Evolutionary conservation across 2,329 filamentous ascomycete genomes (phyloP), one percentile per base, ranked within the genome.

Genomic region (Xylaria sp.): DNA sequence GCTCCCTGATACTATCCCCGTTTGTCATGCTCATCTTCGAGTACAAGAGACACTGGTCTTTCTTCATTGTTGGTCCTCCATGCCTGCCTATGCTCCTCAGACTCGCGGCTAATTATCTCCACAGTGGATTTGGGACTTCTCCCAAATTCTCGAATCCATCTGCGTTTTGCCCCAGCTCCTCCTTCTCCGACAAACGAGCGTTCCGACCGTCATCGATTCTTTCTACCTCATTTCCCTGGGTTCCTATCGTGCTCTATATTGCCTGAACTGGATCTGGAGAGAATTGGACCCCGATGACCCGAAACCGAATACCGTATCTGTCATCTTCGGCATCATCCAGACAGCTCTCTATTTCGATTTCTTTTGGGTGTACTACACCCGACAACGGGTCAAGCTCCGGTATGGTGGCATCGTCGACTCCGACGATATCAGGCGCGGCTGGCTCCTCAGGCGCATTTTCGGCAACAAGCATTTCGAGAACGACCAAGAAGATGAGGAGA

Each of bases 141-240:
- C 93, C 36, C 90, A 96, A 74, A 92, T 97, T 73, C 91, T 98
- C 76, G 95, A 98, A 82, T 95, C 93, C 39, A 89, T 97, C 69
- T 96, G 92, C 79, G 89, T 98, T 39, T 89, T 98, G 21, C 95
- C 95, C 0, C 95, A 98, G 79, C 90, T 98, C 1, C 88, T 98
- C 5, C 90, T 98, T 51, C 89, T 98, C 14, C 92, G 95, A 68
- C 94, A 98, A 80, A 98, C 95, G n/a, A 94, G 90, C 30, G 93
- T 98, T 0, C 95, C 95, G 0, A 98, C 95, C 57, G 95, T 98
- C 55, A 94, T 98, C 81, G 93, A 97, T 79, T 97, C 93, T n/a
- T 97, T 92, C 82, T 98, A 98, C 81, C 92, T 98, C 64, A 84
- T 96, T 58, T 90, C 93, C 0, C 88, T 98, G 1, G 95, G 94